Percentiles rank a stretch among this genome's conserved stretches.
Evolutionary conservation across 23 red algal species (phyloP).

Genomic region (Chondrus crispus): DNA sequence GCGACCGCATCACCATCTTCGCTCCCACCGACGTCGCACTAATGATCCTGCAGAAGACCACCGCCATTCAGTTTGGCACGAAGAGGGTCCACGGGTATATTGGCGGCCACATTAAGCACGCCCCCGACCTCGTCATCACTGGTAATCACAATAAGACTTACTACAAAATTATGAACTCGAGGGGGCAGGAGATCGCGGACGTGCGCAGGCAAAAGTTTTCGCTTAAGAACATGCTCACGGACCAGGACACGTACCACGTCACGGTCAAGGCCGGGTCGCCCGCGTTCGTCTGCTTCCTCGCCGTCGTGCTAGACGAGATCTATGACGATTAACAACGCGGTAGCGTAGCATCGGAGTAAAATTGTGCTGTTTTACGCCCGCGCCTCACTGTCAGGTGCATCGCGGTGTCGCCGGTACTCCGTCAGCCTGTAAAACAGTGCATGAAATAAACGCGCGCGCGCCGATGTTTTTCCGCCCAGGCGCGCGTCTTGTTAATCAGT

Average conservation of each 20-base stretch:
- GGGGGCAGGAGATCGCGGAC: constrained; percentile 2
- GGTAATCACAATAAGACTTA: constrained; percentile 37
- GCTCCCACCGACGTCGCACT: constrained; percentile 32
- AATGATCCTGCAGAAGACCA: constrained; percentile 45
- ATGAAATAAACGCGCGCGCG: no score
- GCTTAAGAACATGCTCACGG: constrained; percentile 55
- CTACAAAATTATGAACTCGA: constrained; percentile 18
- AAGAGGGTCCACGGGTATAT: constrained; percentile 44
- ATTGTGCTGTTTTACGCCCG: background rate
- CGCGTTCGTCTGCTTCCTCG: constrained; percentile 51
- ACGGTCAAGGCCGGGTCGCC: constrained; percentile 40
- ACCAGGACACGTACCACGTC: constrained; percentile 48
- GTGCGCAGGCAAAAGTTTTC: constrained; percentile 22
- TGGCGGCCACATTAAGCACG: constrained; percentile 8
- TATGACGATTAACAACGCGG: constrained; percentile 35
- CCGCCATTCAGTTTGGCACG: background rate
- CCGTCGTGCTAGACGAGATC: constrained; percentile 57
- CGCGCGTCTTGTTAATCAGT: background rate
- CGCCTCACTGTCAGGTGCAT: background rate
- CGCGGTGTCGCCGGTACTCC: background rate
- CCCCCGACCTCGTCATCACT: constrained; percentile 32
- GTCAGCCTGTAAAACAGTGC: no score
- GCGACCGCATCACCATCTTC: constrained; percentile 48
- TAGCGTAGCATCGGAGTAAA: background rate
- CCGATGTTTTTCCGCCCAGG: background rate